These are phyloP conservation scores for Cryptococcus amylolentus DNA, from an alignment of 1,284 basidiomycete species.

Conservation along the genomic window DNA sequence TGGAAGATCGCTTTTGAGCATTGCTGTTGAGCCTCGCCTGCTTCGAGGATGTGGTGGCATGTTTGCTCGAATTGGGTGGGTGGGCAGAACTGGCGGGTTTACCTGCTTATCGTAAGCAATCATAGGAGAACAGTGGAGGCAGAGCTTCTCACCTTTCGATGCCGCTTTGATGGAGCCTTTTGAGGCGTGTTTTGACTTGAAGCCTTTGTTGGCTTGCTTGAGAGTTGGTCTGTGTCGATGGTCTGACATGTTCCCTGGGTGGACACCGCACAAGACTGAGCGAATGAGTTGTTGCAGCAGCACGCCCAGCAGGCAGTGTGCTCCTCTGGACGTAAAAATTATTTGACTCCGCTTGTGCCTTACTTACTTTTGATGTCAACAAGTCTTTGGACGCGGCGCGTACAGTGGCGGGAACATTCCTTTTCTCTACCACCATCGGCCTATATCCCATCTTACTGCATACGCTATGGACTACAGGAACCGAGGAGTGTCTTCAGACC, in stretches of 20 bases:
- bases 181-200: slow-evolving; percentile 83
- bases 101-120: slow-evolving; percentile 52
- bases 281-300: too few relatives aligned
- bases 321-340: too few relatives aligned
- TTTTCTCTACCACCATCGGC: too few relatives aligned
- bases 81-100: slow-evolving; percentile 54
- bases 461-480: too few relatives aligned
- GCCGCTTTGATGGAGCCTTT: slow-evolving; percentile 73
- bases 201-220: slow-evolving; percentile 86
- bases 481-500: too few relatives aligned
- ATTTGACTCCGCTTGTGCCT: too few relatives aligned
- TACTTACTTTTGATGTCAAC: too few relatives aligned
- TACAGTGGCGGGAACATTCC: too few relatives aligned
- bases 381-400: too few relatives aligned
- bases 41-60: slow-evolving; percentile 34
- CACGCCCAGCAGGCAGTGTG: too few relatives aligned
- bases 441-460: too few relatives aligned
- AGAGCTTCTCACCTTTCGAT: slow-evolving; percentile 64
- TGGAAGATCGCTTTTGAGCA: slow-evolving; percentile 54
- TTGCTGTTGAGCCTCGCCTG: slow-evolving; percentile 42
- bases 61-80: slow-evolving; percentile 25
- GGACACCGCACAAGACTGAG: background rate
- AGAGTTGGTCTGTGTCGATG: slow-evolving; percentile 74
- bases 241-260: slow-evolving; percentile 8
- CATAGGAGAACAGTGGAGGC: background rate